Evolutionary conservation across 2,329 filamentous ascomycete genomes (phyloP), one percentile per base, ranked within the genome.

Genomic region (Beauveria sp.): DNA sequence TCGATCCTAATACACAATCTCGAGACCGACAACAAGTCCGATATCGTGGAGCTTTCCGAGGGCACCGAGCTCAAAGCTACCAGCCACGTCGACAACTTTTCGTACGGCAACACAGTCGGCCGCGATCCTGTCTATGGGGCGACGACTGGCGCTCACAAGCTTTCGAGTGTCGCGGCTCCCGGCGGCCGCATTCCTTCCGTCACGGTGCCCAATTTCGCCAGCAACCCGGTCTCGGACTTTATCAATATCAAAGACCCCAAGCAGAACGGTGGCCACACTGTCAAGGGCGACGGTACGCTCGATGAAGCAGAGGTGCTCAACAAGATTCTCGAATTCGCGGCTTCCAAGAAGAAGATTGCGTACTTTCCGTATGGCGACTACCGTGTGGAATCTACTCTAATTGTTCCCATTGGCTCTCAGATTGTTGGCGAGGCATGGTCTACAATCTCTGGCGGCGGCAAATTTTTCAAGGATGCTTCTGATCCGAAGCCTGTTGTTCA

Each of bases 351-450:
- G 46, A 69, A 68, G 63, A 67, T 70, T 63, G 69, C 65, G 12
- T 71, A 71, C 62, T 70, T 71, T 47, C 69, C 70, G 6, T 70
- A 66, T 62, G 70, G 70, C 42, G 65, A 65, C 46, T 71, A 71
- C 50, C 63, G 65, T 1, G 67, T 71, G 20, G 65, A 70, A 34
- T 67, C 65, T 10, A 71, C 69, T 7, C 63, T 71, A 1, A 58
- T 65, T n/a, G 60, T 71, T 16, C 70, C 70, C 6, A 57, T 65
- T 3, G 79, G 79, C 14, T 79, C 81, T 5, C 75, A 75, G 2
- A 77, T 86, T 28, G 74, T 83, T 10, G 84, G 84, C 22, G 81
- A 86, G 69, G 77, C 77, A 5, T 83, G 81, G 75, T 76, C 82
- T 10, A 74, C 75, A 3, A 79, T 81, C 67, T 78, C 75, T n/a